These are phyloP conservation scores for Fistulifera solaris DNA, from an alignment of 108 stramenopile genomes.

Conservation along the genomic window DNA sequence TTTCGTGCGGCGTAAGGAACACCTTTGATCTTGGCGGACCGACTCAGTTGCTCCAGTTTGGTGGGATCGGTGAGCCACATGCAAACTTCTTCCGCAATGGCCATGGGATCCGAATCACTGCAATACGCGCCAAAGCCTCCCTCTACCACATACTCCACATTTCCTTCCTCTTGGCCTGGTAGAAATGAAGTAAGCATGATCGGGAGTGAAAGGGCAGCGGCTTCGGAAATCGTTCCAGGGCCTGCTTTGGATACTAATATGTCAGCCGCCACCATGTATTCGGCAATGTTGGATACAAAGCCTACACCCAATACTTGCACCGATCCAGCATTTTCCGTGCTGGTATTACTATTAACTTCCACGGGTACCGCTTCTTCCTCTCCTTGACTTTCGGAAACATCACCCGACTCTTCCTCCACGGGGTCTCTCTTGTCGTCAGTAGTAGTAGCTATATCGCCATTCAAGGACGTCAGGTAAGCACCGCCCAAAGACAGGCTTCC, in stretches of 20 bases:
- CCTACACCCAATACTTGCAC: constrained; percentile 72
- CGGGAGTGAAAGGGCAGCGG: constrained; percentile 87
- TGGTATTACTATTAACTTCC: not conserved
- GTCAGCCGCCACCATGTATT: constrained; percentile 95
- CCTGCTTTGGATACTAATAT: constrained; percentile 93
- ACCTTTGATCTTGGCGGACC: constrained; percentile 51
- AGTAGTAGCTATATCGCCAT: constrained; percentile 7
- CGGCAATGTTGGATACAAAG: constrained; percentile 92
- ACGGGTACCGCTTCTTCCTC: not conserved
- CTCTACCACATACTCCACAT: constrained; percentile 78
- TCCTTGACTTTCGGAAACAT: constrained; percentile 5
- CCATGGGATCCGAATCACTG: constrained; percentile 59
- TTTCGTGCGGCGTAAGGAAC: constrained; percentile 71
- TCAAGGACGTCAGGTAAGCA: not conserved
- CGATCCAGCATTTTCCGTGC: constrained; percentile 25
- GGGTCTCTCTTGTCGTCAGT: not conserved
- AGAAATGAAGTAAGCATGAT: constrained; percentile 87
- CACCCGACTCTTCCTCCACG: not conserved
- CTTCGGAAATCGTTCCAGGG: constrained; percentile 98
- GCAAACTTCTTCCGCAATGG: constrained; percentile 63
- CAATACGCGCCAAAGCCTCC: constrained; percentile 67
- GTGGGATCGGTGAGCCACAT: constrained; percentile 54
- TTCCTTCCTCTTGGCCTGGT: constrained; percentile 86
- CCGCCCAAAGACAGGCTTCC: constrained; percentile 11
- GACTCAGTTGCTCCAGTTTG: constrained; percentile 46